A percentile compares a stretch with the other conserved stretches of the same genome.
Evolutionary conservation across 2,329 filamentous ascomycete genomes (phyloP).

Genomic region (Xylaria sp.): DNA sequence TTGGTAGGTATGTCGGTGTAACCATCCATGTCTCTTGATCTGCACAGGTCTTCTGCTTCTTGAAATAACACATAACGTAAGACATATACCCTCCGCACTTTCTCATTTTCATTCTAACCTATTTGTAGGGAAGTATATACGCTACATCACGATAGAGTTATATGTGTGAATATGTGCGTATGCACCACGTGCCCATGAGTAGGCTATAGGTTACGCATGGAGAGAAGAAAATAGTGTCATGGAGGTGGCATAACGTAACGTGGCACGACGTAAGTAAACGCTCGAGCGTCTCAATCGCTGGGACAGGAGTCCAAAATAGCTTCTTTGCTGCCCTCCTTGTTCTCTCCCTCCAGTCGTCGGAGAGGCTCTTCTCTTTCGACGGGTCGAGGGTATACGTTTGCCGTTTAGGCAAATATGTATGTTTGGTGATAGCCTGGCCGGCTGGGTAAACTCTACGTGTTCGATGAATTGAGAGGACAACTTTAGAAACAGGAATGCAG

Average conservation of each 20-base stretch:
- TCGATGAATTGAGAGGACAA: too few species aligned
- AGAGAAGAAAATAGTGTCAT: neutral
- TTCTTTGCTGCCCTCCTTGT: neutral
- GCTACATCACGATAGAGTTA: neutral
- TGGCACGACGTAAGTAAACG: neutral
- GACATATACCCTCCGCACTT: neutral
- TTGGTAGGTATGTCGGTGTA: too few species aligned
- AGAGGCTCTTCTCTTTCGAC: neutral
- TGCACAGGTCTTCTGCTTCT: neutral
- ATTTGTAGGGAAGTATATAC: too few species aligned
- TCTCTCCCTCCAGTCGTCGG: neutral
- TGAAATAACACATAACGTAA: slow-evolving; percentile 5
- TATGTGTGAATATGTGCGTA: neutral
- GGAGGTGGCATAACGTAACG: neutral
- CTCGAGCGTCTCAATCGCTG: neutral
- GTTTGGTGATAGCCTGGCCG: slow-evolving; percentile 16
- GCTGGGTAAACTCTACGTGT: too few species aligned
- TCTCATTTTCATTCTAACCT: too few species aligned
- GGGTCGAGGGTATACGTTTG: slow-evolving; percentile 8
- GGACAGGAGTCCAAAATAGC: neutral
- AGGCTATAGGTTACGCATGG: neutral
- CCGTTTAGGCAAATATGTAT: slow-evolving; percentile 28
- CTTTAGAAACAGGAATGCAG: too few species aligned
- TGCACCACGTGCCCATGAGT: neutral
- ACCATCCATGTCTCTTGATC: neutral